These are phyloP conservation scores for Henningerozyma blattae DNA, from an alignment of 805 yeast species.

Conservation along the genomic window DNA sequence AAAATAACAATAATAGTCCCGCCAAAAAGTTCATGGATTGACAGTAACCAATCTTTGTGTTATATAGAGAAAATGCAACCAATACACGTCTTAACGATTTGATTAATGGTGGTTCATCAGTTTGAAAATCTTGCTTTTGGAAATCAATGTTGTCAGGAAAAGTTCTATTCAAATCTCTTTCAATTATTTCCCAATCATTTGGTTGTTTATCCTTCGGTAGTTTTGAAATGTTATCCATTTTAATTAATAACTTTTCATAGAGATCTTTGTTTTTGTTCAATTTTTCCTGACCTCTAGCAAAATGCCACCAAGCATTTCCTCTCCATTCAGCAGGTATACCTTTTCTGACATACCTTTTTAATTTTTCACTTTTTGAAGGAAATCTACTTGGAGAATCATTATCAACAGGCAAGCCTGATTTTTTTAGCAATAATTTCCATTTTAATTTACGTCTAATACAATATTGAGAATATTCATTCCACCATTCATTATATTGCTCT, in stretches of 20 bases:
- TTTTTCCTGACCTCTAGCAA: conserved; percentile 73
- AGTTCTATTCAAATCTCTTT: conserved; percentile 84
- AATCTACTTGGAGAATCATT: conserved; percentile 49
- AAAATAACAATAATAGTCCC: conserved; percentile 69
- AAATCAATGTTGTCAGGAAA: conserved; percentile 89
- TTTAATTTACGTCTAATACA: conserved; percentile 54
- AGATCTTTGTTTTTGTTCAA: conserved; percentile 60
- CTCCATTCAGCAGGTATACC: conserved; percentile 98
- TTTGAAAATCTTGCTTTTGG: conserved; percentile 29
- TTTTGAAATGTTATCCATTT: conserved; percentile 31
- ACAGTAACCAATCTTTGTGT: conserved; percentile 89
- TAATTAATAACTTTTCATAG: conserved; percentile 54
- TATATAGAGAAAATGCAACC: conserved; percentile 71
- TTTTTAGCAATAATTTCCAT: conserved; percentile 60
- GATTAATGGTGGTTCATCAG: conserved; percentile 51
- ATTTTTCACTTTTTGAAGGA: conserved; percentile 68
- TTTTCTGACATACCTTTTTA: conserved; percentile 71
- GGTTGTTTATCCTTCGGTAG: conserved; percentile 3
- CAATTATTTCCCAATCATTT: conserved; percentile 78
- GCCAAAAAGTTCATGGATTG: conserved; percentile 90
- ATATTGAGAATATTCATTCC: conserved; percentile 52
- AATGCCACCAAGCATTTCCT: conserved; percentile 94
- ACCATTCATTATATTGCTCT: conserved; percentile 64
- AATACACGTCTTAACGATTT: conserved; percentile 68
- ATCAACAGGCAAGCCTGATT: conserved; percentile 45